Conservation (phyloP, 2,329 filamentous ascomycete species). For the Tolypocladium pustulatum region DNA sequence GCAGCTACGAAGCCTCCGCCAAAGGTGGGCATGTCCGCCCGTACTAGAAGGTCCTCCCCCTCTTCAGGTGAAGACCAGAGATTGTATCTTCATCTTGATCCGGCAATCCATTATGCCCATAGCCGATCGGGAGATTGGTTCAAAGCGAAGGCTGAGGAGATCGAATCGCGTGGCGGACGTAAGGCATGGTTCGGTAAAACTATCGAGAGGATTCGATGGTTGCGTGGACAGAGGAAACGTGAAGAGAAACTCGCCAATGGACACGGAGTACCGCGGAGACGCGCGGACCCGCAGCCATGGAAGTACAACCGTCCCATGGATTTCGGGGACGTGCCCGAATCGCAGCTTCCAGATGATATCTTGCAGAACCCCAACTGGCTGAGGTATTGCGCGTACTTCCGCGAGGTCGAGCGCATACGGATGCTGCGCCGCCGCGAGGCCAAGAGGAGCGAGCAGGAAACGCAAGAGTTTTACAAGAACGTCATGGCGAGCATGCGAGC, state of each 20-base stretch:
- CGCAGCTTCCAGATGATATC: conserved; percentile 34
- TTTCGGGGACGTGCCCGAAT: conserved; percentile 25
- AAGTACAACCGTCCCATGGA: conserved; percentile 17
- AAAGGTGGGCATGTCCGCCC: conserved; percentile 7
- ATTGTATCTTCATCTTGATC: conserved; percentile 37
- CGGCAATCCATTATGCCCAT: conserved; percentile 35
- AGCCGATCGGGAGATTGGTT: conserved; percentile 34
- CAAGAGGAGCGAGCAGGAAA: conserved; percentile 11
- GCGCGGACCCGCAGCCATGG: conserved; percentile 18
- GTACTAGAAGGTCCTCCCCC: conserved; percentile 1
- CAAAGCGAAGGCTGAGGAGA: conserved; percentile 36
- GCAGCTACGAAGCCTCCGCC: conserved; percentile 12
- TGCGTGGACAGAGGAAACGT: conserved; percentile 12
- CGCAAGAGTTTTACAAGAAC: conserved; percentile 10
- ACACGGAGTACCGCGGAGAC: background rate
- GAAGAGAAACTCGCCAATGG: conserved; percentile 2
- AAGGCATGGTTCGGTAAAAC: conserved; percentile 42
- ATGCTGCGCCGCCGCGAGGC: conserved; percentile 4
- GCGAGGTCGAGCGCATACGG: conserved; percentile 10
- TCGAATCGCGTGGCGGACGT: conserved; percentile 33
- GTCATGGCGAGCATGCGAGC: background rate
- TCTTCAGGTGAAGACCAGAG: conserved; percentile 15
- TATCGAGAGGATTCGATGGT: conserved; percentile 23
- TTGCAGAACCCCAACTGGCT: conserved; percentile 33
- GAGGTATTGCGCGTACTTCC: conserved; percentile 22